phyloP scores from a whole-genome alignment of 2,329 filamentous ascomycete species.

The Aciculosporium take region DNA sequence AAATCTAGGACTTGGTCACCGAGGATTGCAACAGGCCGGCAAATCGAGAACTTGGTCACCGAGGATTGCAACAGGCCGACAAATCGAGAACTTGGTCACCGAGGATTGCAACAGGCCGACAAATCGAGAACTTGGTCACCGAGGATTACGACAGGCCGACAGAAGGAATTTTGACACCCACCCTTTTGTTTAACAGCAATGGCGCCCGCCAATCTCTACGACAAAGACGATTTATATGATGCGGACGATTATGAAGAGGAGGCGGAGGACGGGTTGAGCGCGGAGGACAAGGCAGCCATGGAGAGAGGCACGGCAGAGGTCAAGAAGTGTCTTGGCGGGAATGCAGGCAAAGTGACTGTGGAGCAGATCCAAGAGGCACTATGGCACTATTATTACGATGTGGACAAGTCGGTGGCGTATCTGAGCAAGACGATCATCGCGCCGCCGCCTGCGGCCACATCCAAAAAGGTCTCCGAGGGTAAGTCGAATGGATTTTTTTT shows the following conservation, averaged over 20 bases:
- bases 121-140: no score
- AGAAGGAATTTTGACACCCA: no score
- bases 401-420: constrained; percentile 72
- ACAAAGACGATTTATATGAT: constrained; percentile 33
- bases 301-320: constrained; percentile 53
- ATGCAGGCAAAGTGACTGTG: constrained; percentile 40
- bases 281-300: constrained; percentile 39
- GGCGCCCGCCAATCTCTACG: constrained; percentile 24
- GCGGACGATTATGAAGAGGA: constrained; percentile 33
- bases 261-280: constrained; percentile 31
- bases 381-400: constrained; percentile 93
- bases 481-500: constrained; percentile 22
- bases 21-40: no score
- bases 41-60: no score
- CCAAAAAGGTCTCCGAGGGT: constrained; percentile 30
- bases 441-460: constrained; percentile 17
- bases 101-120: no score
- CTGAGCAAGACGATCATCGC: constrained; percentile 51
- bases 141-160: background rate
- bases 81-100: no score
- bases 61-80: no score
- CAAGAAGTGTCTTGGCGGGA: constrained; percentile 46
- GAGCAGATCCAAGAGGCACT: constrained; percentile 73
- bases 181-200: constrained; percentile 5
- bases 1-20: no score